A percentile compares a stretch with the other conserved stretches of the same genome.
Conservation (phyloP, 257 asterid genomes). For the Scutellaria barbata region DNA sequence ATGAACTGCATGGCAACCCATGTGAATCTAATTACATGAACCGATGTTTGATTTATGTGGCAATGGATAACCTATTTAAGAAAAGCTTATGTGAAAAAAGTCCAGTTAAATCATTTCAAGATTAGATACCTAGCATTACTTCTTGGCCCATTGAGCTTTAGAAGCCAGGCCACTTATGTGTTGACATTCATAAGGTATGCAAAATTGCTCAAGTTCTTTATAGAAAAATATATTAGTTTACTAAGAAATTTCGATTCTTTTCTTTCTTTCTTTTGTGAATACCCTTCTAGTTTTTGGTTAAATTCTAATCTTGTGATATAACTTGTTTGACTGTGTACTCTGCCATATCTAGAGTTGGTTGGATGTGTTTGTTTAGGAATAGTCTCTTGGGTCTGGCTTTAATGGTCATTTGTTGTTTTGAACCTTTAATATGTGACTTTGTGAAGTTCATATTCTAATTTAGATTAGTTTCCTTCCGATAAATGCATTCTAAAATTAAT, state of each 20-base stretch:
- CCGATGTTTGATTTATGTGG: background rate
- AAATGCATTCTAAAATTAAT: background rate
- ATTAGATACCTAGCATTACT: conserved; percentile 8
- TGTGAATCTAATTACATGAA: background rate
- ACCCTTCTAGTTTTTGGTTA: background rate
- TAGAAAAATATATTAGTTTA: background rate
- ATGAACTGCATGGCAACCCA: background rate
- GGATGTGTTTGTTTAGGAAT: conserved; percentile 8
- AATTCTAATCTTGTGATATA: conserved; percentile 1
- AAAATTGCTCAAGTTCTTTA: background rate
- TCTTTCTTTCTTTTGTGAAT: background rate
- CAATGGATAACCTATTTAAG: background rate
- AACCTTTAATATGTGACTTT: background rate
- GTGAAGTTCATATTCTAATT: background rate
- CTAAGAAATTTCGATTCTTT: background rate
- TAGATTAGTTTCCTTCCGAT: background rate
- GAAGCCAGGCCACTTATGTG: background rate
- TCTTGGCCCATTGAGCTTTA: conserved; percentile 1
- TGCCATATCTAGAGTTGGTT: conserved; percentile 3
- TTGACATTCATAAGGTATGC: background rate
- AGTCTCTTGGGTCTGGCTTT: background rate
- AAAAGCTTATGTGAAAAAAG: background rate
- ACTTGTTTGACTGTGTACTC: background rate
- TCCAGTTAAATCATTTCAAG: background rate
- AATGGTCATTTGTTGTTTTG: background rate